These are phyloP conservation scores for Terana coerulea DNA, from an alignment of 768 basidiomycete species.

Conservation along the genomic window DNA sequence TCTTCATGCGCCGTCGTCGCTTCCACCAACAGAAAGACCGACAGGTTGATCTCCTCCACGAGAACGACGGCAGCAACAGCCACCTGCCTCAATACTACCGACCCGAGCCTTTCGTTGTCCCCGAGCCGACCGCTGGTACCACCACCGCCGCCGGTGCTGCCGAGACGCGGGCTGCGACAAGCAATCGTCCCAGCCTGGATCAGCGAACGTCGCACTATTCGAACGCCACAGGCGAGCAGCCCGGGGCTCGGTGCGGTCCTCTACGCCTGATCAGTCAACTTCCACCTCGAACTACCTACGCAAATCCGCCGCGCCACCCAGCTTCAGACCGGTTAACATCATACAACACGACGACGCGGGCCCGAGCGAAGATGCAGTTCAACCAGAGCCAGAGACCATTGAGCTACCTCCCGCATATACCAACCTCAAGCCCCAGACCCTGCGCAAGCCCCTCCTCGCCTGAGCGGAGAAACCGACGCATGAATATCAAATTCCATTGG, in stretches of 20 bases:
- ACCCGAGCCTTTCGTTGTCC: conserved; percentile 73
- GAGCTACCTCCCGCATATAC: conserved; percentile 85
- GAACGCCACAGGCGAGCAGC: conserved; percentile 17
- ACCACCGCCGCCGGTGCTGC: conserved; percentile 33
- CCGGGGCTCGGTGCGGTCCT: conserved; percentile 5
- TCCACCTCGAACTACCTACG: conserved; percentile 37
- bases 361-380: conserved; percentile 37
- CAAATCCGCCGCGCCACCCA: conserved; percentile 42
- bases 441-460: conserved; percentile 1
- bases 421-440: conserved; percentile 18
- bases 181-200: conserved; percentile 15
- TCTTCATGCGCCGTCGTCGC: conserved; percentile 44
- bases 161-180: conserved; percentile 12
- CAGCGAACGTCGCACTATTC: conserved; percentile 20
- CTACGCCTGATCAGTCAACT: conserved; percentile 18
- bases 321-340: conserved; percentile 70
- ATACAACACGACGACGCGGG: conserved; percentile 87
- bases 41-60: conserved; percentile 63
- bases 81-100: conserved; percentile 62
- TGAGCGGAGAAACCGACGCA: background rate
- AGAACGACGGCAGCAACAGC: conserved; percentile 44
- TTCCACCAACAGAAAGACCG: conserved; percentile 45
- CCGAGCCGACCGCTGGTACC: conserved; percentile 51
- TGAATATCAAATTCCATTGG: background rate
- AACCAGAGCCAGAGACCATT: conserved; percentile 61